Evolutionary conservation across 805 yeast genomes (phyloP).

Genomic region (Sugiyamaella floridensis): DNA sequence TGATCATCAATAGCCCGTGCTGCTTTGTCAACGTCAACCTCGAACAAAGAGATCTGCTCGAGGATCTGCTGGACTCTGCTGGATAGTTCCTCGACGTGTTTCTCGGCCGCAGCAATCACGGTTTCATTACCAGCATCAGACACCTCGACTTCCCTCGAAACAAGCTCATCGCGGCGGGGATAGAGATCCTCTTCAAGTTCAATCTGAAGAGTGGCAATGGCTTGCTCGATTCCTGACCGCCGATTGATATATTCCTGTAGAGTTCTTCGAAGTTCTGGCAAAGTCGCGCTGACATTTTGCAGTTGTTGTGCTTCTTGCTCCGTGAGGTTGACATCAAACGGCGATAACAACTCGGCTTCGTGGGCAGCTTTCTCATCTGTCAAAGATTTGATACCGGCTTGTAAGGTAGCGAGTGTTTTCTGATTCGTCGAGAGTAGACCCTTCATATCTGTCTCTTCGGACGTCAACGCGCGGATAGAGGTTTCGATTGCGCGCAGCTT

Average conservation of each 20-base stretch:
- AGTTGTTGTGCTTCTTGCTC: slow-evolving; percentile 43
- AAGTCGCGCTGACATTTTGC: slow-evolving; percentile 28
- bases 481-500: slow-evolving; percentile 11
- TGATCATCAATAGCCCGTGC: slow-evolving; percentile 27
- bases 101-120: slow-evolving; percentile 16
- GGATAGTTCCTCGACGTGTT: slow-evolving; percentile 26
- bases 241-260: slow-evolving; percentile 37
- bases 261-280: slow-evolving; percentile 36
- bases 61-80: slow-evolving; percentile 15
- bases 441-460: slow-evolving; percentile 10
- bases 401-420: slow-evolving; percentile 39
- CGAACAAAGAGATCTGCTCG: slow-evolving; percentile 8
- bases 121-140: slow-evolving; percentile 2
- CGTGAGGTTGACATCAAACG: slow-evolving; percentile 49
- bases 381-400: slow-evolving; percentile 32
- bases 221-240: slow-evolving; percentile 42
- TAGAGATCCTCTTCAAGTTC: slow-evolving; percentile 53
- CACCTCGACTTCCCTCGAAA: slow-evolving; percentile 16
- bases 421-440: slow-evolving; percentile 25
- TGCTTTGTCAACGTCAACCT: slow-evolving; percentile 9
- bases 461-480: slow-evolving; percentile 18
- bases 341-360: slow-evolving; percentile 43
- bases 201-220: slow-evolving; percentile 42
- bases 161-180: slow-evolving; percentile 44
- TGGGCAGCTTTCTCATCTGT: slow-evolving; percentile 40